A percentile compares a stretch with the other conserved stretches of the same genome.
These are phyloP conservation scores for Aegilops bicornis DNA, from an alignment of 176 grass and related monocot genomes.

Conservation along the genomic window DNA sequence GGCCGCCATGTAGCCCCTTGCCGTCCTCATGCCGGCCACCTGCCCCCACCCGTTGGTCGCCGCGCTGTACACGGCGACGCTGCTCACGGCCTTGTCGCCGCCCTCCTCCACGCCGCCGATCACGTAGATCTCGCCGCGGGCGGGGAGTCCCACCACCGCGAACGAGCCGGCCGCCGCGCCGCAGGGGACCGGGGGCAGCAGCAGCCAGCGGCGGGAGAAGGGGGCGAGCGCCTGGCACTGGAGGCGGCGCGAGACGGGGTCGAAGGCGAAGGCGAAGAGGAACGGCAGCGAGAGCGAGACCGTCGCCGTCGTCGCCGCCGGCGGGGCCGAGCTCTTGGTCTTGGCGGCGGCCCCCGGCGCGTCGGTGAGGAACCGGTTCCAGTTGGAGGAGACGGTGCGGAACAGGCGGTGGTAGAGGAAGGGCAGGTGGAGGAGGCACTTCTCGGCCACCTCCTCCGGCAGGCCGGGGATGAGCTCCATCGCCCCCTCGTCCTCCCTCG, in stretches of 20 bases:
- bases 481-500: conserved; percentile 41
- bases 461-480: conserved; percentile 78
- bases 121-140: conserved; percentile 88
- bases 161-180: conserved; percentile 46
- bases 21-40: conserved; percentile 35
- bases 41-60: conserved; percentile 59
- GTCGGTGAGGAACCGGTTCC: conserved; percentile 83
- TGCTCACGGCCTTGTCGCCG: conserved; percentile 40
- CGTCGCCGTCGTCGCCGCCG: too few species aligned
- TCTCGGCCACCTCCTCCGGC: conserved; percentile 94
- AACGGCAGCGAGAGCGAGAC: conserved; percentile 52
- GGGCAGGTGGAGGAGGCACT: conserved; percentile 97
- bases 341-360: not conserved
- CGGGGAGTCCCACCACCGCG: conserved; percentile 53
- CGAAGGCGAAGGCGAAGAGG: conserved; percentile 84
- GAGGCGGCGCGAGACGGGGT: conserved; percentile 66
- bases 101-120: conserved; percentile 55
- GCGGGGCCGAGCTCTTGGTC: too few species aligned
- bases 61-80: conserved; percentile 78
- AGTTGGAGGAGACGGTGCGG: conserved; percentile 82
- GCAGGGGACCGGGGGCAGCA: conserved; percentile 70
- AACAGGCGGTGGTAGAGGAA: conserved; percentile 92
- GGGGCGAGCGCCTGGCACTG: conserved; percentile 95
- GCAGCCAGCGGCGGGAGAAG: conserved; percentile 62
- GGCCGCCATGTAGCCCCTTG: conserved; percentile 58